Percentiles rank a stretch among this genome's conserved stretches.
These are phyloP conservation scores for Mucor piriformis DNA, from an alignment of 371 early-diverging fungal species.

Conservation along the genomic window DNA sequence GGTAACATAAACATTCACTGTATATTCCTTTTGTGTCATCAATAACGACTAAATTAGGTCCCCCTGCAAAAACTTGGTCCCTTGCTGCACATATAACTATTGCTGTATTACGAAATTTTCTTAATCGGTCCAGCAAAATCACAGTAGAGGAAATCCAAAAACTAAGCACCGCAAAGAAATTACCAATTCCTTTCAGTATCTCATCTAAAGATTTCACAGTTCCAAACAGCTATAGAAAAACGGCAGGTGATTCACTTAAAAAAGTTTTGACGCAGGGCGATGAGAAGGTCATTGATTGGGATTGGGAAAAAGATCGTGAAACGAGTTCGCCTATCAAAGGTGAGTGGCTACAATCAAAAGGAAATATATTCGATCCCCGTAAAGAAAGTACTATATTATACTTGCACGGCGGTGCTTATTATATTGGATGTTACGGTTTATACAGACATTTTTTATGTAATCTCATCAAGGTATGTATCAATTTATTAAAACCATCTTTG, in stretches of 20 bases:
- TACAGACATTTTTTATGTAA: conserved; percentile 50
- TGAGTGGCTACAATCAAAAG: conserved; percentile 42
- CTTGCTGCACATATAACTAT: conserved; percentile 40
- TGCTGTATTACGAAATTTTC: conserved; percentile 35
- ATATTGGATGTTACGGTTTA: conserved; percentile 49
- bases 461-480: conserved; percentile 38
- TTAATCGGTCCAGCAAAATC: conserved; percentile 26
- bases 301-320: conserved; percentile 37
- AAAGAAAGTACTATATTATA: conserved; percentile 49
- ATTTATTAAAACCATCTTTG: not conserved
- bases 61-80: conserved; percentile 48
- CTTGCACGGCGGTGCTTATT: conserved; percentile 78
- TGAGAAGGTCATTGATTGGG: conserved; percentile 40
- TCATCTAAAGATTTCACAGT: conserved; percentile 26
- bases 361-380: conserved; percentile 12
- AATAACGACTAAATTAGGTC: conserved; percentile 28
- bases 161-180: conserved; percentile 24
- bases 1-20: no score
- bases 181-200: conserved; percentile 33
- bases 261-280: conserved; percentile 27
- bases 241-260: conserved; percentile 30
- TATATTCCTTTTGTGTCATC: not conserved
- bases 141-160: conserved; percentile 48
- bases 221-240: conserved; percentile 30
- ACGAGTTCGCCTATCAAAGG: conserved; percentile 30